Evolutionary conservation across 306 rosid species (phyloP).

Genomic region (Vachellia collinsii): DNA sequence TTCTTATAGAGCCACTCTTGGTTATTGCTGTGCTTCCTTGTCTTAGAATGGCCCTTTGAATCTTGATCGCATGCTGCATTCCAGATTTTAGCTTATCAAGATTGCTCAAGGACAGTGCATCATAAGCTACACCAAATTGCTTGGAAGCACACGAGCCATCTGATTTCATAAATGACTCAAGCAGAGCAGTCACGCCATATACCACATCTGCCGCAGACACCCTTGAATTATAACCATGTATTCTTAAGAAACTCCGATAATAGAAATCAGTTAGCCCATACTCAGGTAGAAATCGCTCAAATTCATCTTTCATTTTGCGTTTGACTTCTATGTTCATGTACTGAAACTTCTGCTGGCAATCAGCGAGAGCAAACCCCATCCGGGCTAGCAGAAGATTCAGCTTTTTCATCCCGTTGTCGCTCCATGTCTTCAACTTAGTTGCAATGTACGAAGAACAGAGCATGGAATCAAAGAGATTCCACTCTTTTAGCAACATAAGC

Average conservation of each 20-base stretch:
- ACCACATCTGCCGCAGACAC: constrained; percentile 98
- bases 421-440: constrained; percentile 93
- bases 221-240: constrained; percentile 80
- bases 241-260: constrained; percentile 77
- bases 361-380: constrained; percentile 91
- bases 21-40: constrained; percentile 89
- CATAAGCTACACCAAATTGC: constrained; percentile 85
- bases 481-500: constrained; percentile 87
- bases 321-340: constrained; percentile 93
- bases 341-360: constrained; percentile 95
- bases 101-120: constrained; percentile 75
- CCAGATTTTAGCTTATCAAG: constrained; percentile 78
- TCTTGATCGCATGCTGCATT: constrained; percentile 86
- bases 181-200: constrained; percentile 93
- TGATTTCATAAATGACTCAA: constrained; percentile 76
- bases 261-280: constrained; percentile 91
- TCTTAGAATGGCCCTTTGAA: constrained; percentile 86
- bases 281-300: constrained; percentile 77
- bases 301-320: constrained; percentile 76
- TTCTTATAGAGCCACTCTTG: constrained; percentile 77
- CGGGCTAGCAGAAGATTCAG: constrained; percentile 84
- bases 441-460: constrained; percentile 85
- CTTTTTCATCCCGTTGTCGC: constrained; percentile 91
- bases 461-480: constrained; percentile 96
- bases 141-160: constrained; percentile 84